A percentile compares a stretch with the other conserved stretches of the same genome.
These are phyloP conservation scores for Cryptosporidium ryanae DNA, from an alignment of 169 alveolate genomes.

Conservation along the genomic window DNA sequence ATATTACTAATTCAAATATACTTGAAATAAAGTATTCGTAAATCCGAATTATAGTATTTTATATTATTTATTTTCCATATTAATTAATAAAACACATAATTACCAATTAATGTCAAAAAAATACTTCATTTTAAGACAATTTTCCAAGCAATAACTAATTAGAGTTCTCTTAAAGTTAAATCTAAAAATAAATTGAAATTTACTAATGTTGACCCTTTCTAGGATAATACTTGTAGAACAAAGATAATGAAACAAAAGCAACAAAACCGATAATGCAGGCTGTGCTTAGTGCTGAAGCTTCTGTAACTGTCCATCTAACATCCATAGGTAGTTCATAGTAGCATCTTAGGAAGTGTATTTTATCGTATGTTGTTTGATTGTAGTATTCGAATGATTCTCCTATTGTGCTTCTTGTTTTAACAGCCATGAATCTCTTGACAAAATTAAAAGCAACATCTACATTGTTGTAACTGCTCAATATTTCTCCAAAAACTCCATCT, in stretches of 20 bases:
- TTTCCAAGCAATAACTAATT: too few relatives aligned
- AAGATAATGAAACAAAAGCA: neutral
- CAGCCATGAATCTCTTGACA: constrained; percentile 37
- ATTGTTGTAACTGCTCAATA: neutral
- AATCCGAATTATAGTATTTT: too few relatives aligned
- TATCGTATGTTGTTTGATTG: neutral
- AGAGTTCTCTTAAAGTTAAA: too few relatives aligned
- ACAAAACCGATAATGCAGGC: constrained; percentile 10
- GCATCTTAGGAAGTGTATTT: constrained; percentile 50
- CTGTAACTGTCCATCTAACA: constrained; percentile 63
- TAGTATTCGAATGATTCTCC: neutral
- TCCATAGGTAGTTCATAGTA: constrained; percentile 18
- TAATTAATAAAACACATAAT: too few relatives aligned
- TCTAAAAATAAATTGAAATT: too few relatives aligned
- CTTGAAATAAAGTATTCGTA: too few relatives aligned
- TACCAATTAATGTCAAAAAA: too few relatives aligned
- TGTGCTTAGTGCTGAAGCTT: constrained; percentile 23
- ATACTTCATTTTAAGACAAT: too few relatives aligned
- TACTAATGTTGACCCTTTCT: too few relatives aligned
- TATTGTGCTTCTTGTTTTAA: constrained; percentile 11
- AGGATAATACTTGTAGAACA: too few relatives aligned
- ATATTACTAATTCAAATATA: too few relatives aligned
- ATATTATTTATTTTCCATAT: too few relatives aligned
- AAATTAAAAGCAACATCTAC: constrained; percentile 53
- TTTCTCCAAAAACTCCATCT: neutral